phyloP scores from a whole-genome alignment of 73 alveolate genomes.

The Strombidium stylifer region DNA sequence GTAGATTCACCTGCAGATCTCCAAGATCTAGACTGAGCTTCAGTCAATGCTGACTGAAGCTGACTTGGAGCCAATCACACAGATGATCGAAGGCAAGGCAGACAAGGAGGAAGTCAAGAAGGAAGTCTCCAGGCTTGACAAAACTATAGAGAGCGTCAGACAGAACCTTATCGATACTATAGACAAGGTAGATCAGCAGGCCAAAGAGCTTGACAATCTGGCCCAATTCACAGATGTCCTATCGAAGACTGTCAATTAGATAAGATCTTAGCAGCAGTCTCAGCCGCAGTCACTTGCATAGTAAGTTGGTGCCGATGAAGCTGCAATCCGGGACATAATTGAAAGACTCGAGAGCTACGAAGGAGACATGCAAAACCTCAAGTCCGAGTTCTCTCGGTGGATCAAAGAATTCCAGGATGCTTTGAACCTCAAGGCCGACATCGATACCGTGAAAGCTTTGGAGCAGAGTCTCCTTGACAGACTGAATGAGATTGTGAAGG shows the following conservation, averaged over 20 bases:
- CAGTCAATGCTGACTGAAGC: too few species aligned
- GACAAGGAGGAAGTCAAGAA: too few species aligned
- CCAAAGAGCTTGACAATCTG: background rate
- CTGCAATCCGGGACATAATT: slow-evolving; percentile 52
- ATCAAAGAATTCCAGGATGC: slow-evolving; percentile 41
- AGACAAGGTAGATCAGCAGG: background rate
- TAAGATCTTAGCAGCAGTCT: too few species aligned
- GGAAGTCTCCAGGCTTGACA: too few species aligned
- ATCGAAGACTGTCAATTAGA: background rate
- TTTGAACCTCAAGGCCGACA: slow-evolving; percentile 46
- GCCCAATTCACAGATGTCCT: background rate
- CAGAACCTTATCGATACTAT: background rate
- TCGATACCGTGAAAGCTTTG: slow-evolving; percentile 35
- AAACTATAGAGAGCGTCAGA: background rate
- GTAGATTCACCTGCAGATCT: too few species aligned
- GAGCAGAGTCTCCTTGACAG: slow-evolving; percentile 31
- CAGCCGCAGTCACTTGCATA: too few species aligned
- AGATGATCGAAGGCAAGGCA: too few species aligned
- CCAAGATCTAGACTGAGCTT: too few species aligned
- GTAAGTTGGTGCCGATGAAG: slow-evolving; percentile 14
- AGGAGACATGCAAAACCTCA: slow-evolving; percentile 69
- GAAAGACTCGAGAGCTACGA: slow-evolving; percentile 51
- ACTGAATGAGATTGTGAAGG: slow-evolving; percentile 37
- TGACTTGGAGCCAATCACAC: too few species aligned
- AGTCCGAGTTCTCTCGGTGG: slow-evolving; percentile 58